Conservation (phyloP, 108 stramenopile genomes). For the Skeletonema marinoi region DNA sequence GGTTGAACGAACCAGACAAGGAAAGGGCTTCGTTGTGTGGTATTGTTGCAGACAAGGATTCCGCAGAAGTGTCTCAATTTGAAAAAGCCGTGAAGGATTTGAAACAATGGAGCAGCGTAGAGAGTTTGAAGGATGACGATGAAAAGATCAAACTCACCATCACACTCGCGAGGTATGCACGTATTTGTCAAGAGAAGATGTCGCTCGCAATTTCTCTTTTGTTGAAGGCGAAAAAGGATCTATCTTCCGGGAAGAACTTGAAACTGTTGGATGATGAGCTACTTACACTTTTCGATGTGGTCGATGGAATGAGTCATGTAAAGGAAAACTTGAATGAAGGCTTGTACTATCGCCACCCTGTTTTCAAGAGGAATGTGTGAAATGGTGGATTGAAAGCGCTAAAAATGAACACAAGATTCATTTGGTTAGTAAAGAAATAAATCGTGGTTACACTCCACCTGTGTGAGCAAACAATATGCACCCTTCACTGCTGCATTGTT, state of each 20-base stretch:
- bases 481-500: no score
- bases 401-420: no score
- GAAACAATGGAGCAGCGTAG: slow-evolving; percentile 19
- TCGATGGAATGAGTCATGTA: slow-evolving; percentile 4
- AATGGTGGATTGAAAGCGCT: no score
- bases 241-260: slow-evolving; percentile 14
- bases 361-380: background rate
- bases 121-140: slow-evolving; percentile 13
- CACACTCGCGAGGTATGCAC: slow-evolving; percentile 8
- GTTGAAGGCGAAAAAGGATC: slow-evolving; percentile 28
- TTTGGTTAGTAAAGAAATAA: no score
- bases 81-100: slow-evolving; percentile 18
- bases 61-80: background rate
- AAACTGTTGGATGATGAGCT: slow-evolving; percentile 16
- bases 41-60: slow-evolving; percentile 1
- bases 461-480: no score
- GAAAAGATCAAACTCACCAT: slow-evolving; percentile 15
- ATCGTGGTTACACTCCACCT: no score
- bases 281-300: background rate
- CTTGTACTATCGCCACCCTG: background rate
- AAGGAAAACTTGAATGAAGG: background rate
- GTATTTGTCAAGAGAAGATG: slow-evolving; percentile 9
- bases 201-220: slow-evolving; percentile 16
- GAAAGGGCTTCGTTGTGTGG: slow-evolving; percentile 4
- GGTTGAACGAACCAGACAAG: slow-evolving; percentile 28